Percentiles rank a stretch among this genome's conserved stretches.
Evolutionary conservation across 2,329 filamentous ascomycete genomes (phyloP).

Genomic region (Sordariomycetes sp.): DNA sequence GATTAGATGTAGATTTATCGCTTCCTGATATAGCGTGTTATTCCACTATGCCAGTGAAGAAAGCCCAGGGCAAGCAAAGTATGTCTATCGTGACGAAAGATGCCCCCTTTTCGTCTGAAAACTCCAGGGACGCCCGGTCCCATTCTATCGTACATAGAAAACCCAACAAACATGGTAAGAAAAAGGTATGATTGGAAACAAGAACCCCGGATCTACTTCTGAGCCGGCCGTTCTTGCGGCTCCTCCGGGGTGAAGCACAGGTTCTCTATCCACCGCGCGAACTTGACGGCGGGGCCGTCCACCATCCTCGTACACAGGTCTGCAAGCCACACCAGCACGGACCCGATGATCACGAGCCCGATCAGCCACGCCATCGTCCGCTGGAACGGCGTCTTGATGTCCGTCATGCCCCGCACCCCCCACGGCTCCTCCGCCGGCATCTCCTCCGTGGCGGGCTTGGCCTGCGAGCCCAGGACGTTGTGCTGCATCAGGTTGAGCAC

Average conservation of each 20-base stretch:
- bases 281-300: constrained; percentile 8
- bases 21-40: too few species aligned
- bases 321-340: constrained; percentile 7
- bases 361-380: constrained; percentile 7
- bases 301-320: constrained; percentile 8
- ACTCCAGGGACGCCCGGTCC: too few species aligned
- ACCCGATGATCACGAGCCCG: constrained; percentile 7
- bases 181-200: not conserved
- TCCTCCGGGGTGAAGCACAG: constrained; percentile 1
- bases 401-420: constrained; percentile 6
- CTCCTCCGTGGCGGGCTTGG: not conserved
- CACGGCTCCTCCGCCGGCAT: constrained; percentile 4
- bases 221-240: not conserved
- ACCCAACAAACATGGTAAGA: not conserved
- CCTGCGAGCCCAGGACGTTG: not conserved
- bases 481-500: constrained; percentile 7
- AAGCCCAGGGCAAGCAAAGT: too few species aligned
- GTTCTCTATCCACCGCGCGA: constrained; percentile 6
- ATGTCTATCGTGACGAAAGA: too few species aligned
- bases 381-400: constrained; percentile 5
- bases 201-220: not conserved
- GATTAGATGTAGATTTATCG: too few species aligned
- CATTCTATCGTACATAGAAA: not conserved
- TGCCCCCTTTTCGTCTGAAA: too few species aligned
- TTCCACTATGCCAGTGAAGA: too few species aligned